Base-by-base conservation (phyloP, 176 grass and related monocot genomes). In the Avena eriantha region DNA sequence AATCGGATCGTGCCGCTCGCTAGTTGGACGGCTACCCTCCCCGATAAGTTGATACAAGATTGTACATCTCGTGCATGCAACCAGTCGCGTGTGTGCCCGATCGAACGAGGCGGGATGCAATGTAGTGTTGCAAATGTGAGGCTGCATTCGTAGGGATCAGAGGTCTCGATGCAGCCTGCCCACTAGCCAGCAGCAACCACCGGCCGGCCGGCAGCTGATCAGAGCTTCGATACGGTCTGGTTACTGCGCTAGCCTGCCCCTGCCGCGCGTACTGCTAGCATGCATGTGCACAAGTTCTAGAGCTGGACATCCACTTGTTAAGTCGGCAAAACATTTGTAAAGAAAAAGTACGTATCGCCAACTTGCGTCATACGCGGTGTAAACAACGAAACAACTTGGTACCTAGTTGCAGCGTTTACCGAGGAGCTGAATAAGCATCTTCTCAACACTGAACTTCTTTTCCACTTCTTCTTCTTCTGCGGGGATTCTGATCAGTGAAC, bases 311-410 rank as follows among this genome's bases (percentile, higher is more conserved):
- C 47, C 23, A 80, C 24, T 84, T 84, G 80, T 80, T 87, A 87
- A 64, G 49, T 36, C 16, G 4, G 0, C 26, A 71, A 21, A 86
- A 33, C 57, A 56, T 65, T 12, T 57, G 80, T 58, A 68, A 67
- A 66, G 49, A 69, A 79, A 79, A 57, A 19, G 65, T 57, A n/a
- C n/a, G n/a, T n/a, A 59, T 46, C 18, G 11, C 47, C 79, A 72
- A 76, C 85, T 84, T 87, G 89, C 59, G 33, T 3, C 84, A 47
- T 45, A 47, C 54, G 4, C 75, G 26, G 43, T 45, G 24, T 87
- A 87, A 90, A 83, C 84, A 79, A 90, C 10, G 19, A 81, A 81
- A 60, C 83, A 86, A 82, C 53, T 90, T 82, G 88, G 54, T 31
- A 23, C 60, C 18, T n/a, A 17, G 6, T 29, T 39, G 48, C 65